Base-by-base conservation (phyloP, 2,329 filamentous ascomycete genomes). In the Botrytis sinoallii region DNA sequence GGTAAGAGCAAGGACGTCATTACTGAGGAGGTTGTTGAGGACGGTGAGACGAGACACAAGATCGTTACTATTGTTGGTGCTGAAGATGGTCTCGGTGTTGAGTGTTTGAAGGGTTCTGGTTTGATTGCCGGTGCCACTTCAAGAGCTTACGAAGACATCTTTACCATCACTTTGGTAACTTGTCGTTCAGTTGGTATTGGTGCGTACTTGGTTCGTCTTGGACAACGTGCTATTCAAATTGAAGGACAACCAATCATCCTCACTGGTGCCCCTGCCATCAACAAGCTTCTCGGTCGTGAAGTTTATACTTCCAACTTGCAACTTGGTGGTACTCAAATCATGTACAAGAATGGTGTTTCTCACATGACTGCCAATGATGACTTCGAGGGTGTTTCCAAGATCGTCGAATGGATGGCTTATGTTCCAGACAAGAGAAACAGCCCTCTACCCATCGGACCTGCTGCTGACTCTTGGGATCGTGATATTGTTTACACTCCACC, bases 341-440 rank as follows among this genome's bases (percentile, higher is more conserved):
- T 99, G 96, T 98, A 99, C 90, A 95, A 93, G 86, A 99, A 99
- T 83, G 96, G 96, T 90, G 96, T 99, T 60, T 98, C 96, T 35
- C 96, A 99, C 87, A 95, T 98, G 93, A 98, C 95, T 78, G 96
- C 96, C 80, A 93, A 92, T 79, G 95, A 99, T 81, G 96, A 99
- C 85, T 98, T 99, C 80, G 95, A 95, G 81, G 96, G 96, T 89
- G 93, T 99, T 35, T 94, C 93, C 80, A 97, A 97, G 88, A 98
- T 99, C 82, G 94, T 98, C 68, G 92, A 97, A 83, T 99, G 96
- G 96, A 90, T 99, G 88, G 96, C 95, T 3, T 99, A 94, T 81
- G 93, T 99, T 44, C 96, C 96, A 40, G 95, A 98, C 84, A 95
- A 95, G 89, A 96, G 96, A 85, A 92, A 93, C 81, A 92, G 91